A percentile compares a stretch with the other conserved stretches of the same genome.
Conservation (phyloP, 768 basidiomycete genomes). For the Russula sp. region DNA sequence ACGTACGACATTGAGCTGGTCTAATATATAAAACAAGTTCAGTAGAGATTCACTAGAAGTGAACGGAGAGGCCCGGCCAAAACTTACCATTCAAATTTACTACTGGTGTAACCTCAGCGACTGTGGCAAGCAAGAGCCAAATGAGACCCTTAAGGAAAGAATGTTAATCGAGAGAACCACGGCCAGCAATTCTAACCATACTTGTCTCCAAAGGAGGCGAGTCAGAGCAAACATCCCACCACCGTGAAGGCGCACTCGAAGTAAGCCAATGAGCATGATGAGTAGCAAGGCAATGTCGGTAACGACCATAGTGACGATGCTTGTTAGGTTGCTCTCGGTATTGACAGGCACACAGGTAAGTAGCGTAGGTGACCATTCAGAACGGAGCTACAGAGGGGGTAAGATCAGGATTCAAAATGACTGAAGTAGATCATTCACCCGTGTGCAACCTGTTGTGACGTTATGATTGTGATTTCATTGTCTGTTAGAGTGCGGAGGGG, state of each 20-base stretch:
- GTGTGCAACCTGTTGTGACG: not conserved
- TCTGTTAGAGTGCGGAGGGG: too few relatives aligned
- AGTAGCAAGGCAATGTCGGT: not conserved
- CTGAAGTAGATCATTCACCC: not conserved
- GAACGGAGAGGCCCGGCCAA: not conserved
- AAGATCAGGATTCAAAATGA: not conserved
- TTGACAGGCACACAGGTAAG: not conserved
- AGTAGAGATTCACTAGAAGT: not conserved
- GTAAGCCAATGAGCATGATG: not conserved
- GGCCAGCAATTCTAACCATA: not conserved
- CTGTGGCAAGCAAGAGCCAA: not conserved
- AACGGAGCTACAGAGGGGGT: not conserved
- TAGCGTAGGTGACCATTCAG: not conserved
- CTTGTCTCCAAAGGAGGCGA: not conserved
- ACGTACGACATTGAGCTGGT: not conserved
- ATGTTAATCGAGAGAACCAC: not conserved
- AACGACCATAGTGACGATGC: not conserved
- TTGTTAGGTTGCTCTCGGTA: not conserved
- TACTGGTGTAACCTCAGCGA: not conserved
- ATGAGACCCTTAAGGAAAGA: not conserved
- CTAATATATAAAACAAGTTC: not conserved
- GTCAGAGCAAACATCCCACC: not conserved
- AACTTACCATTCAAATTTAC: conserved; percentile 9
- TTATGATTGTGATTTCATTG: not conserved
- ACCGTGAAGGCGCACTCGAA: not conserved